These are phyloP conservation scores for Moesziomyces sp. DNA, from an alignment of 1,284 basidiomycete species.

Conservation along the genomic window DNA sequence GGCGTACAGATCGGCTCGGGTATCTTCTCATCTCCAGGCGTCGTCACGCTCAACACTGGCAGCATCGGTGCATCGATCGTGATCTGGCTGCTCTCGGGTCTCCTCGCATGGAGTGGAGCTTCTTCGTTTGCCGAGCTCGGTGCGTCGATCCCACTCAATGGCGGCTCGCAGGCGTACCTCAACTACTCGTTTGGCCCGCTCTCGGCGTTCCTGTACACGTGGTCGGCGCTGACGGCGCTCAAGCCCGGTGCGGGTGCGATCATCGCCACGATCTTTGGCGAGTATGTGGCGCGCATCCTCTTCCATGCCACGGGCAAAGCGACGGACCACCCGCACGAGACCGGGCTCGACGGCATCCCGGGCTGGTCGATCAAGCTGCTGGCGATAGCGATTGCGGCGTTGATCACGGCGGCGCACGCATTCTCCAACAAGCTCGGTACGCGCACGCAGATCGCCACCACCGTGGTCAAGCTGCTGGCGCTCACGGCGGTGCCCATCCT, in stretches of 20 bases:
- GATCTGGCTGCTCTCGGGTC: slow-evolving; percentile 62
- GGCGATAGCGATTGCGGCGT: slow-evolving; percentile 77
- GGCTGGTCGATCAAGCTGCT: slow-evolving; percentile 93
- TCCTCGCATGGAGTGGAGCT: slow-evolving; percentile 64
- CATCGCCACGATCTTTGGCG: slow-evolving; percentile 72
- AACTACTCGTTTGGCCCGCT: slow-evolving; percentile 78
- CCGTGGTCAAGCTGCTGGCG: slow-evolving; percentile 78
- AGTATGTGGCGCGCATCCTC: slow-evolving; percentile 80
- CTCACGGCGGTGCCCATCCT: slow-evolving; percentile 78
- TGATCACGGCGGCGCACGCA: slow-evolving; percentile 81
- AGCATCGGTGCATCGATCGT: slow-evolving; percentile 59
- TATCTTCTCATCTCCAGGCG: slow-evolving; percentile 66
- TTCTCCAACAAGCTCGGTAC: slow-evolving; percentile 83
- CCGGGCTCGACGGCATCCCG: slow-evolving; percentile 78
- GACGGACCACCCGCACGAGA: slow-evolving; percentile 76
- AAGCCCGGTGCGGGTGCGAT: slow-evolving; percentile 74
- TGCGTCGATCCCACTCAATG: slow-evolving; percentile 72
- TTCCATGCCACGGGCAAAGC: slow-evolving; percentile 69
- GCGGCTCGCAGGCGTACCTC: slow-evolving; percentile 76
- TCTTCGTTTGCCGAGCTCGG: slow-evolving; percentile 77
- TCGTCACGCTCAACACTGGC: slow-evolving; percentile 63
- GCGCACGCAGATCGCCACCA: slow-evolving; percentile 84
- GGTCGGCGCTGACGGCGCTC: slow-evolving; percentile 68
- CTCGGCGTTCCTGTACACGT: slow-evolving; percentile 71
- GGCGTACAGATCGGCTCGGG: slow-evolving; percentile 66